phyloP scores from a whole-genome alignment of 2,329 filamentous ascomycete genomes.

The Geosmithia flava region DNA sequence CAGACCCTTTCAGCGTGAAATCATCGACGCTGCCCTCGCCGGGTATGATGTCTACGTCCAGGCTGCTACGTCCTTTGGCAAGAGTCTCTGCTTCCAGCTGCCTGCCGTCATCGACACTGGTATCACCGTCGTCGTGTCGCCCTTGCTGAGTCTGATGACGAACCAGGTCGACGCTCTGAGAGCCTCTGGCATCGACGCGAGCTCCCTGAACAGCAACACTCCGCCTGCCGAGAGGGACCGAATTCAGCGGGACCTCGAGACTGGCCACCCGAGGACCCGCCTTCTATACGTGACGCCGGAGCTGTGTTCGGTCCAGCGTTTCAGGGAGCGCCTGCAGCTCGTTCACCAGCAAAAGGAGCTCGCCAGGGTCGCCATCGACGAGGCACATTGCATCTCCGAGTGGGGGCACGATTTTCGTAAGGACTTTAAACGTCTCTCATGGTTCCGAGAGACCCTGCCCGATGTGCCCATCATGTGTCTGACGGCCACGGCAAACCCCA shows the following conservation, averaged over 20 bases:
- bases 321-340: slow-evolving; percentile 60
- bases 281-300: slow-evolving; percentile 93
- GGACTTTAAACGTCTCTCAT: slow-evolving; percentile 75
- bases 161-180: slow-evolving; percentile 81
- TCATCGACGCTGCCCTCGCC: slow-evolving; percentile 69
- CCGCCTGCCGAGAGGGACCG: slow-evolving; percentile 47
- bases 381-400: slow-evolving; percentile 95
- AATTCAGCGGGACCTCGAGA: slow-evolving; percentile 73
- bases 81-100: slow-evolving; percentile 86
- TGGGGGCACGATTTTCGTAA: slow-evolving; percentile 98
- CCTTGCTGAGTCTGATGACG: slow-evolving; percentile 83
- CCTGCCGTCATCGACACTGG: slow-evolving; percentile 80
- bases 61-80: slow-evolving; percentile 82
- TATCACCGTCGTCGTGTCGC: slow-evolving; percentile 83
- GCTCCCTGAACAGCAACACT: slow-evolving; percentile 79
- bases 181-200: slow-evolving; percentile 63
- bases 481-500: slow-evolving; percentile 78
- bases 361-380: slow-evolving; percentile 80
- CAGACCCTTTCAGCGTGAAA: slow-evolving; percentile 76
- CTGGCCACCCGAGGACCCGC: slow-evolving; percentile 71
- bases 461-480: slow-evolving; percentile 85
- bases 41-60: slow-evolving; percentile 89
- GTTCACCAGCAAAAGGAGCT: slow-evolving; percentile 75
- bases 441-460: slow-evolving; percentile 73
- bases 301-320: slow-evolving; percentile 64